phyloP scores from a whole-genome alignment of 2,329 filamentous ascomycete species.

The Nothophaeocryptopus gaeumannii region DNA sequence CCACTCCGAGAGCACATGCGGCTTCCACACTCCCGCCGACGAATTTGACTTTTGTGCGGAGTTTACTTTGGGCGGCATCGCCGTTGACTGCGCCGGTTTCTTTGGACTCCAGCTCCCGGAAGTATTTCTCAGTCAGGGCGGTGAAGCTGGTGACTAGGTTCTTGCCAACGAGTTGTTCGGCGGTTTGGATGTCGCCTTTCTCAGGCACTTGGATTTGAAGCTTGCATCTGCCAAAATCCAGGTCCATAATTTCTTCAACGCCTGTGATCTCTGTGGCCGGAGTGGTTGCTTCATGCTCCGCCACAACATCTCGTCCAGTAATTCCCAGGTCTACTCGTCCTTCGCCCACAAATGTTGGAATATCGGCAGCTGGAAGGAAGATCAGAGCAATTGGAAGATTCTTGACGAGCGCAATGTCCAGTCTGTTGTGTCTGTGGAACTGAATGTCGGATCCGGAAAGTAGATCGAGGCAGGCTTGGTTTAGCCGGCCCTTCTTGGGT shows the following conservation, averaged over 20 bases:
- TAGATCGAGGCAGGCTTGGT: constrained; percentile 83
- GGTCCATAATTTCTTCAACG: constrained; percentile 83
- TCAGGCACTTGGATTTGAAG: constrained; percentile 95
- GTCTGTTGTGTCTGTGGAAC: constrained; percentile 88
- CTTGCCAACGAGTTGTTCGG: constrained; percentile 80
- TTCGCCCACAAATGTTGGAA: constrained; percentile 95
- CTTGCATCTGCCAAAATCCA: constrained; percentile 87
- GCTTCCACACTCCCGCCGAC: constrained; percentile 96
- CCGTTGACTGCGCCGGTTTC: constrained; percentile 36
- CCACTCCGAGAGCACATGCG: constrained; percentile 90
- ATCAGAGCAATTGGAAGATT: constrained; percentile 93
- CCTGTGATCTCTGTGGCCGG: constrained; percentile 52
- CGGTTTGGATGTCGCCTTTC: constrained; percentile 68
- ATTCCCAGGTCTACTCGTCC: constrained; percentile 92
- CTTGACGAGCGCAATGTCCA: constrained; percentile 97
- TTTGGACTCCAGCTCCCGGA: constrained; percentile 68
- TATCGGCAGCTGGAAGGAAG: constrained; percentile 95
- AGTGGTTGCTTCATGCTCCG: constrained; percentile 64
- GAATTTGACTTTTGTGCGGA: constrained; percentile 87
- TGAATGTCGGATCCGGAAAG: constrained; percentile 93
- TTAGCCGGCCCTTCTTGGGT: constrained; percentile 97
- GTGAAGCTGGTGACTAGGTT: constrained; percentile 97
- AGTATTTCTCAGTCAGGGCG: constrained; percentile 77
- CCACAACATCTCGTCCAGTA: constrained; percentile 87
- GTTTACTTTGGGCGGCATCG: constrained; percentile 49